Evolutionary conservation across 2,329 filamentous ascomycete genomes (phyloP), one percentile per base, ranked within the genome.

Genomic region (Endothia cerciana): DNA sequence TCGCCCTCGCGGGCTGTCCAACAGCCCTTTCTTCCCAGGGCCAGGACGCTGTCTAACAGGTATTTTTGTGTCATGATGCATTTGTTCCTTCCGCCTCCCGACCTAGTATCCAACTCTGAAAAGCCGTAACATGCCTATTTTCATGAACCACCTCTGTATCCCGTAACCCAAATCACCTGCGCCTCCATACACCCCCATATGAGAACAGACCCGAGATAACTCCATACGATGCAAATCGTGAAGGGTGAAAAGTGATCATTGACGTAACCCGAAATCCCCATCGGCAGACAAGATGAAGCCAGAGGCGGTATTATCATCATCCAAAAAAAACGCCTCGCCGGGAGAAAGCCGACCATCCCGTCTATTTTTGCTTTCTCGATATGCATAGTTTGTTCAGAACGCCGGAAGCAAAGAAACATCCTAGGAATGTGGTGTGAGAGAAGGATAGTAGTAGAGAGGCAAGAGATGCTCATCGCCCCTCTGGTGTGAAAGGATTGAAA

Each of bases 341-440:
- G 43, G 47, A 51, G 60, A 58, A 33, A 38, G 40, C 43, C 40
- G n/a, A 43, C 55, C 41, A 36, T 38, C 51, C 43, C 58, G 28
- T 67, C 59, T 67, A 67, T 67, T 60, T n/a, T 67, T 67, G 53
- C 60, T 59, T 53, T 57, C 58, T 63, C 45, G 40, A 30, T 55
- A 62, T 65, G 65, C 59, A 62, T 67, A 51, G 40, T 60, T 64
- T 56, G 40, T 57, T 58, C 57, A 8, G n/a, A 57, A 60, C 61
- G 65, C 65, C 57, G 25, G 30, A 43, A 30, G 30, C 38, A 15
- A 60, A 41, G 56, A 40, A 59, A 36, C 2, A 40, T n/a, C 5
- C 6, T 8, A n/a, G 30, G 40, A 40, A 38, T 28, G 15, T 56
- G 25, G 17, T 53, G 19, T 62, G n/a, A 8, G 25, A 25, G 47